Evolutionary conservation across 2,329 filamentous ascomycete genomes (phyloP).

Genomic region (Remersonia thermophila): DNA sequence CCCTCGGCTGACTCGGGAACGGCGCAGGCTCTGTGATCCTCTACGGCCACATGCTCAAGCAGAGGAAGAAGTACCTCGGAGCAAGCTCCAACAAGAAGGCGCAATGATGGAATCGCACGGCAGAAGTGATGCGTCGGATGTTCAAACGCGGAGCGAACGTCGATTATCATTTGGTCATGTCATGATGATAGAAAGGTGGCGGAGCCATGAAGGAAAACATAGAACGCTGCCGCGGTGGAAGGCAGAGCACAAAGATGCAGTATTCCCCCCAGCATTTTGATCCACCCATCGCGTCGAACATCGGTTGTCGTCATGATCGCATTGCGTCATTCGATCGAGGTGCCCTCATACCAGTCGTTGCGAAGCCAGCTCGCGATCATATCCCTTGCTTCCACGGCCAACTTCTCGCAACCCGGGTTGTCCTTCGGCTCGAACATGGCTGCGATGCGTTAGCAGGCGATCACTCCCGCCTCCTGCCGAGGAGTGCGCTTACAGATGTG

Average conservation of each 20-base stretch:
- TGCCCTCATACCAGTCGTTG: conserved; percentile 55
- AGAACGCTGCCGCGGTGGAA: too few relatives aligned
- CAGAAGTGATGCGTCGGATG: not conserved
- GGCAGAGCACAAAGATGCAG: too few relatives aligned
- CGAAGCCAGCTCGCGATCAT: conserved; percentile 53
- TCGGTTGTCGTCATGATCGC: conserved; percentile 6
- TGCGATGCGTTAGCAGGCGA: conserved; percentile 20
- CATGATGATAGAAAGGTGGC: too few relatives aligned
- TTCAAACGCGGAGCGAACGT: too few relatives aligned
- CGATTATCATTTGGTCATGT: too few relatives aligned
- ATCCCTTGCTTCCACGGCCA: conserved; percentile 53
- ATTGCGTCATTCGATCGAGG: conserved; percentile 23
- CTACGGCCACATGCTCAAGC: conserved; percentile 90
- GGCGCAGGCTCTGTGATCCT: conserved; percentile 57
- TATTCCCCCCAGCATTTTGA: too few relatives aligned
- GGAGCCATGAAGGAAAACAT: too few relatives aligned
- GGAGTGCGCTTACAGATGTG: conserved; percentile 52
- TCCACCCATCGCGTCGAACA: conserved; percentile 1
- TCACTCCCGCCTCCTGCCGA: not conserved
- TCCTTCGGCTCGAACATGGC: conserved; percentile 61
- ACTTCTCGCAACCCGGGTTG: conserved; percentile 59
- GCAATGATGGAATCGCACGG: conserved; percentile 20
- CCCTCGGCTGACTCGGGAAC: conserved; percentile 3
- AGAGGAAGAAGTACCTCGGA: conserved; percentile 53
- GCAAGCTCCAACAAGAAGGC: conserved; percentile 42